Percentiles rank a stretch among this genome's conserved stretches.
Conservation (phyloP, 805 yeast genomes). For the Wickerhamiella lipophila region DNA sequence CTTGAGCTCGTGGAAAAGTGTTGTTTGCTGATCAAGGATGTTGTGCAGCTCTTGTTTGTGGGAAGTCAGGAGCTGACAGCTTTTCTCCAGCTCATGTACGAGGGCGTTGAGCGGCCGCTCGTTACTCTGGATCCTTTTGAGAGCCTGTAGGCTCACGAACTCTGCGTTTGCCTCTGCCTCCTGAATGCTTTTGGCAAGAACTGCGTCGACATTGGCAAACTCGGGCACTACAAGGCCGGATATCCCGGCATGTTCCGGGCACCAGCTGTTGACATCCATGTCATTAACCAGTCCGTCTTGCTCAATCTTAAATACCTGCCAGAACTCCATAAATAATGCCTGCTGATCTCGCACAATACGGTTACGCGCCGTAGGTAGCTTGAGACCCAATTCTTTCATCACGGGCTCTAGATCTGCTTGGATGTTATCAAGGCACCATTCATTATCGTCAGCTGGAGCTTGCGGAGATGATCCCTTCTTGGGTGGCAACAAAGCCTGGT, state of each 20-base stretch:
- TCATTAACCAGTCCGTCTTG: conserved; percentile 24
- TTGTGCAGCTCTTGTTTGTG: conserved; percentile 3
- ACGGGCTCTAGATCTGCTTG: conserved; percentile 27
- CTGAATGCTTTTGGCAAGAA: conserved; percentile 10
- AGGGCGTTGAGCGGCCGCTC: conserved; percentile 7
- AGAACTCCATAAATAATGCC: conserved; percentile 20
- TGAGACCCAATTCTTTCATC: conserved; percentile 20
- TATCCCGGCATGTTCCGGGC: neutral
- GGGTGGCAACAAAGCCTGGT: conserved; percentile 21
- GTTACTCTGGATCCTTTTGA: neutral
- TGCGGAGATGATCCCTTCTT: neutral
- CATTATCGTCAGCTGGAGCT: conserved; percentile 17
- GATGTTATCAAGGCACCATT: conserved; percentile 28
- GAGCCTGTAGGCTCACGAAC: neutral
- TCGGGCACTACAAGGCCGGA: conserved; percentile 3
- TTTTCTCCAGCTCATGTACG: conserved; percentile 5
- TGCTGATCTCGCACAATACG: conserved; percentile 19
- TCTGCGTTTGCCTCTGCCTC: conserved; percentile 18
- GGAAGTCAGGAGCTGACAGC: conserved; percentile 3
- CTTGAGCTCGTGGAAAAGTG: neutral
- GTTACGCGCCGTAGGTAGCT: conserved; percentile 19
- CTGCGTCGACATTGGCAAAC: neutral
- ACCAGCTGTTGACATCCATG: conserved; percentile 15
- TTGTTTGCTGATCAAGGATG: conserved; percentile 2
- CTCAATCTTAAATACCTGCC: conserved; percentile 28